Evolutionary conservation across 805 yeast genomes (phyloP).

Genomic region (Cyberlindnera subsufficiens): DNA sequence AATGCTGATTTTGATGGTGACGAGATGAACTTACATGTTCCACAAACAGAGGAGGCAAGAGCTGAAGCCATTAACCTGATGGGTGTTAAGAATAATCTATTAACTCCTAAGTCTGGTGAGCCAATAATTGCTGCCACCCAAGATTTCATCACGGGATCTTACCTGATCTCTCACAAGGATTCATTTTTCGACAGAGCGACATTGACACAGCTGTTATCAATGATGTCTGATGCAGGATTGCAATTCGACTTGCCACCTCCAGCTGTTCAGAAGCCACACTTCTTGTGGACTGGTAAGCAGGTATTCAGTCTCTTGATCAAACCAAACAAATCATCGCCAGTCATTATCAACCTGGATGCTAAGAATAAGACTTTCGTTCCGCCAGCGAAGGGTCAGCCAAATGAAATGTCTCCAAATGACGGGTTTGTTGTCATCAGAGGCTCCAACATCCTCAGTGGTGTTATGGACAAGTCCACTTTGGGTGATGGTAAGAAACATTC

Average conservation of each 20-base stretch:
- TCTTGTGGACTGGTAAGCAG: conserved; percentile 97
- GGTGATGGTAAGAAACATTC: conserved; percentile 99
- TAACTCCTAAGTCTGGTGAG: conserved; percentile 97
- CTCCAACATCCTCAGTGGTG: conserved; percentile 83
- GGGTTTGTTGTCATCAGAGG: conserved; percentile 90
- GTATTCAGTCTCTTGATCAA: conserved; percentile 80
- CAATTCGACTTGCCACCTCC: conserved; percentile 97
- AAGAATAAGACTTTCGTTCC: conserved; percentile 86
- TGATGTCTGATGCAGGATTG: conserved; percentile 91
- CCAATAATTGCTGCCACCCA: conserved; percentile 99
- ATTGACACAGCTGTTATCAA: conserved; percentile 73
- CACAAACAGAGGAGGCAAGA: conserved; percentile 97
- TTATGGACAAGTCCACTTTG: conserved; percentile 91
- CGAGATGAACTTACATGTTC: conserved; percentile 98
- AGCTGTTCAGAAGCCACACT: conserved; percentile 80
- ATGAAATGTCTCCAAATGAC: conserved; percentile 96
- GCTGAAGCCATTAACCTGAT: conserved; percentile 97
- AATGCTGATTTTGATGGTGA: conserved; percentile 99
- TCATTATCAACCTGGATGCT: conserved; percentile 87
- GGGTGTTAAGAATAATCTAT: conserved; percentile 94
- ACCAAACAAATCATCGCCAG: conserved; percentile 73
- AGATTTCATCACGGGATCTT: conserved; percentile 97
- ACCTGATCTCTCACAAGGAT: conserved; percentile 87
- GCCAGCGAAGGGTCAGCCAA: conserved; percentile 66
- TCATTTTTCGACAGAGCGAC: conserved; percentile 86